Evolutionary conservation across 139 green algal species (phyloP).

Genomic region (Picochlorum sp.): DNA sequence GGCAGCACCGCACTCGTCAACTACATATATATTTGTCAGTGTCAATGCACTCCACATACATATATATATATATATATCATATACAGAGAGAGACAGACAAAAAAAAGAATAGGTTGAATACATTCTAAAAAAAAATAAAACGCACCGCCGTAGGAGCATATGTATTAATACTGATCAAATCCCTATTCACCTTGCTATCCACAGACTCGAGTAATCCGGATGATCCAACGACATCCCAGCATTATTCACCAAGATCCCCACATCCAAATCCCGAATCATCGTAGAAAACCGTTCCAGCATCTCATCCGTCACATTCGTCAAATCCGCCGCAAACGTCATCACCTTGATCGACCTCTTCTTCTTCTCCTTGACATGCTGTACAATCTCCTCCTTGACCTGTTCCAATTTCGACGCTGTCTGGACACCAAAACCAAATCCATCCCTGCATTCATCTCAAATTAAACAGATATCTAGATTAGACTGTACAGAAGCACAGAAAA

Average conservation of each 20-base stretch:
- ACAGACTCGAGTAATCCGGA: conserved; percentile 56
- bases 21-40: neutral
- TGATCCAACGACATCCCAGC: conserved; percentile 73
- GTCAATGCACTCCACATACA: too few relatives aligned
- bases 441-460: conserved; percentile 16
- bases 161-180: conserved; percentile 60
- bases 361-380: conserved; percentile 29
- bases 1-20: conserved; percentile 56
- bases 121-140: conserved; percentile 5
- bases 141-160: conserved; percentile 24
- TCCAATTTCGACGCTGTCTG: conserved; percentile 26
- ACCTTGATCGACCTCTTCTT: conserved; percentile 45
- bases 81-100: conserved; percentile 7
- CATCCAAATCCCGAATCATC: conserved; percentile 34
- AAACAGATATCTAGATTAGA: too few relatives aligned
- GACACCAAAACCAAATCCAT: conserved; percentile 70
- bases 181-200: conserved; percentile 23
- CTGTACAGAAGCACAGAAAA: neutral
- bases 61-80: too few relatives aligned
- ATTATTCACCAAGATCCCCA: conserved; percentile 83
- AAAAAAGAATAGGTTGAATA: neutral
- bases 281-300: conserved; percentile 16
- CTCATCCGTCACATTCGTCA: conserved; percentile 25
- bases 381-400: conserved; percentile 46
- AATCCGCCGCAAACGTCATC: conserved; percentile 31